phyloP scores from a whole-genome alignment of 805 yeast genomes.

The Yamadazyma endophytica region DNA sequence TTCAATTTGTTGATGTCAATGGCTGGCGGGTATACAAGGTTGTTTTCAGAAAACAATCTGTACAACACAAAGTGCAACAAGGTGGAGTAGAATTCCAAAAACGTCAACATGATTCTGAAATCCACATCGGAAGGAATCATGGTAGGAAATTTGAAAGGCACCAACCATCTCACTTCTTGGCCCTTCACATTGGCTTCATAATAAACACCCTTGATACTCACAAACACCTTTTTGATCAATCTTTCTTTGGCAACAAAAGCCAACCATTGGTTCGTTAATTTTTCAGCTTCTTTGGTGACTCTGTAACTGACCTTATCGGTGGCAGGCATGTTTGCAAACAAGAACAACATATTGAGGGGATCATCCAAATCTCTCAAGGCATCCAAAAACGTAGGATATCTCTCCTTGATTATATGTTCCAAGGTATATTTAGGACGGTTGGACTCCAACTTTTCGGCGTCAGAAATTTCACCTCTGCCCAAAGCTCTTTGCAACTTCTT shows the following conservation, averaged over 20 bases:
- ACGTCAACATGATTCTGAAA: conserved; percentile 94
- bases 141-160: conserved; percentile 95
- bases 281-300: conserved; percentile 84
- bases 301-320: conserved; percentile 75
- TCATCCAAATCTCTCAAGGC: conserved; percentile 93
- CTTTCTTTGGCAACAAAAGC: conserved; percentile 88
- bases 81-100: conserved; percentile 93
- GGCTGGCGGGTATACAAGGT: conserved; percentile 87
- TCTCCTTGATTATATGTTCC: conserved; percentile 87
- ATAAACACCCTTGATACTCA: conserved; percentile 94
- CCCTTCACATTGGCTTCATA: conserved; percentile 89
- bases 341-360: conserved; percentile 89
- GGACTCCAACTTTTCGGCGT: conserved; percentile 81
- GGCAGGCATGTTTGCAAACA: conserved; percentile 93
- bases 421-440: conserved; percentile 80
- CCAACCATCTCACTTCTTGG: conserved; percentile 92
- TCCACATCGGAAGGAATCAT: conserved; percentile 92
- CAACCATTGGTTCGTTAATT: conserved; percentile 89
- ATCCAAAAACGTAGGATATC: conserved; percentile 91
- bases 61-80: conserved; percentile 81
- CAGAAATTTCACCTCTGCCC: conserved; percentile 86
- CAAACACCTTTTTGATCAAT: conserved; percentile 81
- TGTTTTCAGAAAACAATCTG: conserved; percentile 81
- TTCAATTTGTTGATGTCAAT: conserved; percentile 68
- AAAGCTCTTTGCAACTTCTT: conserved; percentile 84